phyloP scores from a whole-genome alignment of 805 yeast species.

The Lachancea meyersii region DNA sequence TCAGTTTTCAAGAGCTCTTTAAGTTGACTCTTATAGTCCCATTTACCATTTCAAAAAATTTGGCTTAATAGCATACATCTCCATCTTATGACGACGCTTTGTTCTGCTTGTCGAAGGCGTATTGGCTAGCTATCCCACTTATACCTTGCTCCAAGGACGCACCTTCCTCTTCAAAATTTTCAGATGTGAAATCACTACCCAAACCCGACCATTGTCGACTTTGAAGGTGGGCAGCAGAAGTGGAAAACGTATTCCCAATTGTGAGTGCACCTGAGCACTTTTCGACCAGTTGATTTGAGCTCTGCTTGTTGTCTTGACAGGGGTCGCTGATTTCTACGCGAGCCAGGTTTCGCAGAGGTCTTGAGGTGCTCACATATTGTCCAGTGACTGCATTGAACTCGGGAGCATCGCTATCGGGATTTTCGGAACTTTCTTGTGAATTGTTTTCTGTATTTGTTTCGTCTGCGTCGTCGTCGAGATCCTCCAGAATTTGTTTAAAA shows the following conservation, averaged over 20 bases:
- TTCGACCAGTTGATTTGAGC: constrained; percentile 41
- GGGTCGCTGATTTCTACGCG: constrained; percentile 58
- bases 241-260: constrained; percentile 74
- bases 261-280: constrained; percentile 54
- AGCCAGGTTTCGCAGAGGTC: constrained; percentile 64
- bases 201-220: constrained; percentile 79
- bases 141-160: constrained; percentile 79
- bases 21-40: too few species aligned
- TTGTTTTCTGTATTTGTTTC: constrained; percentile 13
- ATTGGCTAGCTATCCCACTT: constrained; percentile 86
- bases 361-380: constrained; percentile 53
- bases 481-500: constrained; percentile 49
- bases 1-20: too few species aligned
- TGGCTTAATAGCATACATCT: too few species aligned
- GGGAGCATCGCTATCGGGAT: constrained; percentile 55
- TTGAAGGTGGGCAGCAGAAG: constrained; percentile 76
- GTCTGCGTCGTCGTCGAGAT: constrained; percentile 32
- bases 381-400: constrained; percentile 89
- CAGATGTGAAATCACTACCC: constrained; percentile 69
- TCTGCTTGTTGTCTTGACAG: constrained; percentile 25
- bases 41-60: too few species aligned
- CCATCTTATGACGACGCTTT: not conserved
- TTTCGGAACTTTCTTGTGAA: constrained; percentile 10
- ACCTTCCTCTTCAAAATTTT: constrained; percentile 47
- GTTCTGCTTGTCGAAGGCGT: constrained; percentile 39